phyloP scores from a whole-genome alignment of 2,329 filamentous ascomycete species.

The Elsinoe batatas region DNA sequence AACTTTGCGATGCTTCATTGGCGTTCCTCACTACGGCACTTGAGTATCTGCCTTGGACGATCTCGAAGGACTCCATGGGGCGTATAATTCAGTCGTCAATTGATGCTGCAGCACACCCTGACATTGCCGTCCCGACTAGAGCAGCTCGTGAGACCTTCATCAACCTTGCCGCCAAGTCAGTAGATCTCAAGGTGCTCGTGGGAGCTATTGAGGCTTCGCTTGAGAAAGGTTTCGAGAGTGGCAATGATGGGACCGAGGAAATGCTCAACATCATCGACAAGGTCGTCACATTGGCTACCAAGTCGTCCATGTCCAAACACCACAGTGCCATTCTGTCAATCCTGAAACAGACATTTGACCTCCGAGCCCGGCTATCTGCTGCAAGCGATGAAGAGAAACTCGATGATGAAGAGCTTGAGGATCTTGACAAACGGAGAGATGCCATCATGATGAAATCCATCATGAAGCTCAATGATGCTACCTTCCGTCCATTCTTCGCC shows the following conservation, averaged over 20 bases:
- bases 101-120: conserved; percentile 46
- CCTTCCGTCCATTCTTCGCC: conserved; percentile 85
- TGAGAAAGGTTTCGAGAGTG: conserved; percentile 44
- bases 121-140: conserved; percentile 10
- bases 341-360: conserved; percentile 50
- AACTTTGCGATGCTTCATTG: conserved; percentile 73
- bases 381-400: conserved; percentile 44
- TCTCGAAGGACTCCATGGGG: conserved; percentile 65
- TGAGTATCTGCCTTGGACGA: conserved; percentile 80
- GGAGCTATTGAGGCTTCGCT: conserved; percentile 64
- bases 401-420: conserved; percentile 38
- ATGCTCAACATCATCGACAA: conserved; percentile 59
- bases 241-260: conserved; percentile 51
- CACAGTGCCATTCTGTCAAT: conserved; percentile 56
- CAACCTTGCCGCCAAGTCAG: conserved; percentile 62
- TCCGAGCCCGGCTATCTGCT: conserved; percentile 49
- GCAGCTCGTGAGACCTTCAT: conserved; percentile 60
- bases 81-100: conserved; percentile 63
- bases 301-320: conserved; percentile 68
- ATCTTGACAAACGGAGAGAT: conserved; percentile 49
- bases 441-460: conserved; percentile 67
- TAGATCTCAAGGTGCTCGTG: conserved; percentile 69
- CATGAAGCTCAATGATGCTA: conserved; percentile 89
- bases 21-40: conserved; percentile 69
- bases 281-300: conserved; percentile 67